Conservation (phyloP, 2,329 filamentous ascomycete genomes). For the Cytospora piceae region DNA sequence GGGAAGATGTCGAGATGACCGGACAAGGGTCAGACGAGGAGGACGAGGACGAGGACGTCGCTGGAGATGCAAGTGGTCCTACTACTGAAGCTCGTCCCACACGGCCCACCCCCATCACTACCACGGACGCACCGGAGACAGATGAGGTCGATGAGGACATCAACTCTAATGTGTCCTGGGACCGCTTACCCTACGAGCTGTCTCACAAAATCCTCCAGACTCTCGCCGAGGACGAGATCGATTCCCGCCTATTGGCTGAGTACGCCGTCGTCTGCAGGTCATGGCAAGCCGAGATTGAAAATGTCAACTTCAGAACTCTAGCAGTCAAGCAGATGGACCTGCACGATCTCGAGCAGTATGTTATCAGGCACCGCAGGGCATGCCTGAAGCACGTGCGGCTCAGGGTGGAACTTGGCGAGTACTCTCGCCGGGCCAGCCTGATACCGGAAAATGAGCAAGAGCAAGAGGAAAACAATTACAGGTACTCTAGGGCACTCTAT, state of each 20-base stretch:
- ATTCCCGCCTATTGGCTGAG: slow-evolving; percentile 28
- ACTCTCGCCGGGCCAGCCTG: slow-evolving; percentile 29
- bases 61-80: not conserved
- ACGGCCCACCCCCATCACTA: not conserved
- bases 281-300: slow-evolving; percentile 37
- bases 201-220: slow-evolving; percentile 28
- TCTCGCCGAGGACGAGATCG: slow-evolving; percentile 24
- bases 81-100: not conserved
- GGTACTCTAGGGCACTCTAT: slow-evolving; percentile 35
- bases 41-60: slow-evolving; percentile 4
- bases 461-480: slow-evolving; percentile 35
- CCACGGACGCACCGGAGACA: not conserved
- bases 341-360: slow-evolving; percentile 32
- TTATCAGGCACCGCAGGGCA: slow-evolving; percentile 33
- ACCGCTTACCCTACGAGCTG: slow-evolving; percentile 28
- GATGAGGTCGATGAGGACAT: slow-evolving; percentile 7
- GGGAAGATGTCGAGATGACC: slow-evolving; percentile 20
- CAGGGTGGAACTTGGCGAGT: slow-evolving; percentile 34
- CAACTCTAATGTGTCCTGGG: slow-evolving; percentile 21
- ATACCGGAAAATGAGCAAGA: slow-evolving; percentile 35
- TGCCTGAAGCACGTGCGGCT: slow-evolving; percentile 34
- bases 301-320: slow-evolving; percentile 34
- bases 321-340: slow-evolving; percentile 32
- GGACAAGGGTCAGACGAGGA: slow-evolving; percentile 2
- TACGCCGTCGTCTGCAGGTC: slow-evolving; percentile 37